Evolutionary conservation across 2,329 filamentous ascomycete genomes (phyloP).

Genomic region (Clonostachys chloroleuca): DNA sequence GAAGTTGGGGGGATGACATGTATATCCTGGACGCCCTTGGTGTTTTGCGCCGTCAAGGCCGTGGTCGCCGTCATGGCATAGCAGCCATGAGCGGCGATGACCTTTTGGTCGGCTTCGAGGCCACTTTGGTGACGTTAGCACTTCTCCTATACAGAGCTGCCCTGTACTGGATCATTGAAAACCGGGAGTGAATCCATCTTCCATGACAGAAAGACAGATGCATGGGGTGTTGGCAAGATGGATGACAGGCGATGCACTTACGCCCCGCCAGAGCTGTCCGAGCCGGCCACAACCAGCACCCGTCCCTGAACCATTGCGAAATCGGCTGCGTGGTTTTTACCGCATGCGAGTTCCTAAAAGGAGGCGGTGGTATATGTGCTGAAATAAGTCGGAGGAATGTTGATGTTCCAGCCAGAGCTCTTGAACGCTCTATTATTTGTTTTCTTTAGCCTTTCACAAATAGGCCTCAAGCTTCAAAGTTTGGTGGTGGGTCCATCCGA

Average conservation of each 20-base stretch:
- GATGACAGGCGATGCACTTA: slow-evolving; percentile 22
- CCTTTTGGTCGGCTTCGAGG: slow-evolving; percentile 93
- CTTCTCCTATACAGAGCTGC: neutral
- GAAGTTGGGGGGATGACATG: slow-evolving; percentile 77
- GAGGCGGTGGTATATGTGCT: neutral
- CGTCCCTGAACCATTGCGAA: slow-evolving; percentile 33
- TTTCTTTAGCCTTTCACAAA: neutral
- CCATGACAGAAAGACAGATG: neutral
- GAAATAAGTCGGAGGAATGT: no score
- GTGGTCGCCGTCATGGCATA: slow-evolving; percentile 97
- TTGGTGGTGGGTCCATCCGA: no score
- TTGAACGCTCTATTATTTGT: neutral
- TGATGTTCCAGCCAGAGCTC: neutral
- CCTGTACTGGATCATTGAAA: neutral
- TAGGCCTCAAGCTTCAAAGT: neutral
- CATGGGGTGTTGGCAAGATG: neutral
- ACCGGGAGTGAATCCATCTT: neutral
- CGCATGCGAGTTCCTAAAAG: neutral
- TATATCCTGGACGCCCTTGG: slow-evolving; percentile 75
- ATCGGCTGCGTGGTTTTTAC: neutral
- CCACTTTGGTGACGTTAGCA: slow-evolving; percentile 49
- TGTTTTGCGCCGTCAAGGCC: slow-evolving; percentile 95
- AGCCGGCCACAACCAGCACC: slow-evolving; percentile 81
- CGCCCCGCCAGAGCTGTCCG: slow-evolving; percentile 89
- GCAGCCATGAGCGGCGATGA: slow-evolving; percentile 84